Base-by-base conservation (phyloP, 352 stramenopile species). In the Globisporangium abappressorium region DNA sequence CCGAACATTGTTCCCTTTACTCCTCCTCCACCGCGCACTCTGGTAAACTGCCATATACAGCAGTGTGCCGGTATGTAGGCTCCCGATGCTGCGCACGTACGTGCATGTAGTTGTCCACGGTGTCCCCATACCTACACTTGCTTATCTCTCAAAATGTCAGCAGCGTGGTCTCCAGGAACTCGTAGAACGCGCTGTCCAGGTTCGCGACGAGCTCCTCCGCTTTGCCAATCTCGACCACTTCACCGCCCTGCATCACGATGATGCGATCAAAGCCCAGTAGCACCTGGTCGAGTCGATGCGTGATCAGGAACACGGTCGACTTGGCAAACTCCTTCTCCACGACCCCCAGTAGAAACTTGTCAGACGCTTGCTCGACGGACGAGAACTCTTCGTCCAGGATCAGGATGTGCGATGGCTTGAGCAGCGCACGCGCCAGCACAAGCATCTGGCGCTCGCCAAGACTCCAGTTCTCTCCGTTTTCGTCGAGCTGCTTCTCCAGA, bases 371-470 rank as follows among this genome's bases (percentile, higher is more conserved):
- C 72, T 98, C 91, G 11, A 98, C 84, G 26, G 74, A 83, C 18
- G 78, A 80, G 11, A 90, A 98, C 6, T 91, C 89, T 73, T 98
- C 94, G 71, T 98, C 93, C 33, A 98, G 68, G 0, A 98, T 58
- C 15, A 98, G 62, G 24, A 98, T 80, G 6, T 93, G 93, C 3
- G 89, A 84, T 33, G 95, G 81, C 15, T 77, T 72, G 5, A 98
- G 72, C 47, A 98, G 72, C 9, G 94, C 93, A 51, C 94, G 74
- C 22, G 87, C 93, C 51, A 98, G 72, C 61, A 85, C 95, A 3
- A 98, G 69, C 26, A 98, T 71, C 72, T 98, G 93, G 1, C 93
- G 70, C 72, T 98, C 87, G 9, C 96, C 96, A 34, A 96, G 81
- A 65, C 69, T 89, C 53, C 95, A 96, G 70, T 98, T 98, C 20